Evolutionary conservation across 371 early-diverging fungal genomes (phyloP).

Genomic region (Batkoa obscura): DNA sequence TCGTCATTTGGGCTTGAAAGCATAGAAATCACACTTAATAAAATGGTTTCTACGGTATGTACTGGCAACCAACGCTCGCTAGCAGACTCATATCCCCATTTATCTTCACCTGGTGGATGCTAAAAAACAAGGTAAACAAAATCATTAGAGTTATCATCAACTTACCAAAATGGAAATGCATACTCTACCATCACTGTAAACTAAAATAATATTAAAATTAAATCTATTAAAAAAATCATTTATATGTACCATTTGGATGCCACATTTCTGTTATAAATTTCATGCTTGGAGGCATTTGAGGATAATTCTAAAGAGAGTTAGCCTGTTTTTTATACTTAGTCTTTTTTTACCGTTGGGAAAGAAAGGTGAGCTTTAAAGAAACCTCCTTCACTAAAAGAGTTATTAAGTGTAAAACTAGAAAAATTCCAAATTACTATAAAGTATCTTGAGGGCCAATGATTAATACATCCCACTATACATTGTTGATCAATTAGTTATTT

Average conservation of each 20-base stretch:
- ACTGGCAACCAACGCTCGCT: conserved; percentile 88
- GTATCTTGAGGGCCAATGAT: conserved; percentile 82
- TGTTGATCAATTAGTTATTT: neutral
- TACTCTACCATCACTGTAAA: conserved; percentile 67
- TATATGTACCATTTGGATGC: conserved; percentile 49
- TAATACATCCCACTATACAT: conserved; percentile 57
- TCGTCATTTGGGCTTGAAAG: conserved; percentile 84
- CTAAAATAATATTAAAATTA: conserved; percentile 11
- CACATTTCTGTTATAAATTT: conserved; percentile 62
- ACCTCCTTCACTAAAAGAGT: conserved; percentile 51
- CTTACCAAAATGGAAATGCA: conserved; percentile 82
- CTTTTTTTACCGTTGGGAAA: conserved; percentile 40
- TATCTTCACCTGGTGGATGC: conserved; percentile 67
- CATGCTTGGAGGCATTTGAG: conserved; percentile 67
- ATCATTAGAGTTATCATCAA: conserved; percentile 6
- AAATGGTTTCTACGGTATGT: conserved; percentile 83
- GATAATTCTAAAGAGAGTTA: conserved; percentile 30
- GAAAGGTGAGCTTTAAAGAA: conserved; percentile 71
- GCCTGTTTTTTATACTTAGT: neutral
- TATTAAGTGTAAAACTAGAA: neutral
- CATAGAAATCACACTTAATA: conserved; percentile 72
- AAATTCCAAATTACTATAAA: conserved; percentile 32
- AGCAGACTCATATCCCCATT: conserved; percentile 79
- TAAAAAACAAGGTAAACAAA: conserved; percentile 8
- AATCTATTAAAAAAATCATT: neutral